These are phyloP conservation scores for Oryza punctata DNA, from an alignment of 176 grass and related monocot genomes.

Conservation along the genomic window DNA sequence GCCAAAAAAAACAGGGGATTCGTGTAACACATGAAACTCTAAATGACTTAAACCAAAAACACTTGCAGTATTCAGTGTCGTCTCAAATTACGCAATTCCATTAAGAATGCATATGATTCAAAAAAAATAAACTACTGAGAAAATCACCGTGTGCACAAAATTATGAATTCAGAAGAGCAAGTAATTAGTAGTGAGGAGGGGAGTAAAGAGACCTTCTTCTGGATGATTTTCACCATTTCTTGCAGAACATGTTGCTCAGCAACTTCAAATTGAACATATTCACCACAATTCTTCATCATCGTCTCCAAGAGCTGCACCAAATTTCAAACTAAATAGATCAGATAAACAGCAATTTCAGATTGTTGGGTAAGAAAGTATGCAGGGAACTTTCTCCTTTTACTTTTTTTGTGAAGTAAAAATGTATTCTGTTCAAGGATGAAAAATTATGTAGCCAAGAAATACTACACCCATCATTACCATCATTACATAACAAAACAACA, in stretches of 20 bases:
- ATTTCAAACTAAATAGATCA: conserved; percentile 23
- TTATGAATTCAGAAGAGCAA: neutral
- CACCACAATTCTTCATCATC: conserved; percentile 89
- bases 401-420: neutral
- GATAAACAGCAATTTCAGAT: conserved; percentile 6
- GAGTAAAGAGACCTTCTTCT: conserved; percentile 64
- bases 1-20: neutral
- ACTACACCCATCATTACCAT: neutral
- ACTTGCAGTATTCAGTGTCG: neutral
- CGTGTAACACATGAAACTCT: neutral
- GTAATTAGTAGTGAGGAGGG: neutral
- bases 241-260: conserved; percentile 67
- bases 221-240: conserved; percentile 97
- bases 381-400: neutral
- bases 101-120: neutral
- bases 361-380: neutral
- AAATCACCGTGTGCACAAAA: neutral
- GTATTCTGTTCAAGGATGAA: neutral
- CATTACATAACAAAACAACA: conserved; percentile 27
- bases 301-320: conserved; percentile 85
- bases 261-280: conserved; percentile 81
- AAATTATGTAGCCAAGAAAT: neutral
- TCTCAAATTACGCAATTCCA: conserved; percentile 1
- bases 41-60: neutral
- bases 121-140: neutral